Evolutionary conservation across 2,329 filamentous ascomycete genomes (phyloP).

Genomic region (Alternaria solani): DNA sequence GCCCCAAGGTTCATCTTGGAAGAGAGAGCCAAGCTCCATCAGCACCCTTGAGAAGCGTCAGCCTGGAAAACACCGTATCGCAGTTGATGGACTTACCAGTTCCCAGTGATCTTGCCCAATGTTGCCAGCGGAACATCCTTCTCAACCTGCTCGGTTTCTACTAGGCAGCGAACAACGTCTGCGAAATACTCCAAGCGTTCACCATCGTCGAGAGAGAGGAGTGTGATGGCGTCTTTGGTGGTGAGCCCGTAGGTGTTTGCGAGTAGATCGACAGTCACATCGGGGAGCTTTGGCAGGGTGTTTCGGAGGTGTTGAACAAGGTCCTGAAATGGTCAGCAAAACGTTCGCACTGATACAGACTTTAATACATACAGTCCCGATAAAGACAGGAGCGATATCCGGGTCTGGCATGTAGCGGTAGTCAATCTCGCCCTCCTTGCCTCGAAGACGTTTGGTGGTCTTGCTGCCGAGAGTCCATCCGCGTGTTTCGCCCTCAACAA

Average conservation of each 20-base stretch:
- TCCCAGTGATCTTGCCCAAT: slow-evolving; percentile 62
- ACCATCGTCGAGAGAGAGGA: slow-evolving; percentile 80
- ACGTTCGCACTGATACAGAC: not conserved
- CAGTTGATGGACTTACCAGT: slow-evolving; percentile 56
- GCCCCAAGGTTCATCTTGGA: slow-evolving; percentile 55
- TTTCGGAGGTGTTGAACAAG: slow-evolving; percentile 70
- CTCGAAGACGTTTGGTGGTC: slow-evolving; percentile 80
- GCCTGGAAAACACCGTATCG: not conserved
- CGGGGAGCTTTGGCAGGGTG: slow-evolving; percentile 75
- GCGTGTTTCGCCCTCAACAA: slow-evolving; percentile 83
- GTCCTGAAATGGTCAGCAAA: slow-evolving; percentile 52
- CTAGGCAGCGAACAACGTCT: slow-evolving; percentile 61
- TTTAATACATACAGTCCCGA: slow-evolving; percentile 61
- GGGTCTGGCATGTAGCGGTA: slow-evolving; percentile 99
- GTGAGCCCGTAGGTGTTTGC: slow-evolving; percentile 72
- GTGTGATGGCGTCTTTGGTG: slow-evolving; percentile 81
- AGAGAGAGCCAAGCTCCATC: slow-evolving; percentile 61
- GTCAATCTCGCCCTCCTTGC: slow-evolving; percentile 96
- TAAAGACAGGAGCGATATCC: slow-evolving; percentile 81
- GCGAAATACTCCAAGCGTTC: slow-evolving; percentile 84
- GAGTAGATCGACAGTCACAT: slow-evolving; percentile 71
- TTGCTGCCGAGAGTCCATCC: slow-evolving; percentile 89
- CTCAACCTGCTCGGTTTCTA: slow-evolving; percentile 35
- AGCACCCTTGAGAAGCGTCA: slow-evolving; percentile 52
- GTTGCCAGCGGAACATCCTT: slow-evolving; percentile 8